Evolutionary conservation across 2,329 filamentous ascomycete species (phyloP).

Genomic region (Rasamsonia emersonii): DNA sequence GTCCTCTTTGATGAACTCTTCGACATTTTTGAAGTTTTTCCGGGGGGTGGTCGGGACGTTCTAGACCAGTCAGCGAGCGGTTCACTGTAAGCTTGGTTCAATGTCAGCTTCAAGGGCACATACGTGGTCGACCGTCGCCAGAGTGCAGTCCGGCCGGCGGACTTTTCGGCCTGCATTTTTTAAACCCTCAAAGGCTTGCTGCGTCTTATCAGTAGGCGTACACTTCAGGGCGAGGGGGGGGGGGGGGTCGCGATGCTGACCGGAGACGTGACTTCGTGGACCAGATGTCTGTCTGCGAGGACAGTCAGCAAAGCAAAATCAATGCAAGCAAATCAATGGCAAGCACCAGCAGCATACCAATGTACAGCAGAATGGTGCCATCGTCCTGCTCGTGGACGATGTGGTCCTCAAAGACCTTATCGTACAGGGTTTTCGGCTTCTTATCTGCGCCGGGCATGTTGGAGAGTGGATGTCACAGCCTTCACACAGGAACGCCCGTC

Average conservation of each 20-base stretch:
- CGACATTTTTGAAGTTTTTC: constrained; percentile 89
- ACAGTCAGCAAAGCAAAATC: constrained; percentile 15
- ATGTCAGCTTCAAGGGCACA: constrained; percentile 25
- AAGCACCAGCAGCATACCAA: constrained; percentile 53
- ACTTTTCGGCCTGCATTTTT: constrained; percentile 82
- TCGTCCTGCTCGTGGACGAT: constrained; percentile 93
- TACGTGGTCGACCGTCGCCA: constrained; percentile 96
- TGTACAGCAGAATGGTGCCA: constrained; percentile 86
- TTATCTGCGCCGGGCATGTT: constrained; percentile 68
- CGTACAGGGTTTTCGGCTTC: constrained; percentile 79
- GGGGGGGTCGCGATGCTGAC: constrained; percentile 43
- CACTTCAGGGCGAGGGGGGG: background rate
- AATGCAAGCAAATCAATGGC: constrained; percentile 5
- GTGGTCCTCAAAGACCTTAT: constrained; percentile 93
- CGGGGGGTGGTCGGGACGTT: constrained; percentile 89
- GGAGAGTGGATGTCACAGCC: too few relatives aligned
- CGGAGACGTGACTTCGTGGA: constrained; percentile 97
- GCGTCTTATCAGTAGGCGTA: constrained; percentile 9
- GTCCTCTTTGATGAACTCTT: constrained; percentile 86
- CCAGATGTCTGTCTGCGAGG: constrained; percentile 73
- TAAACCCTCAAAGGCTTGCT: constrained; percentile 96
- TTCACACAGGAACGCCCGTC: too few relatives aligned
- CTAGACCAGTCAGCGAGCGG: constrained; percentile 36
- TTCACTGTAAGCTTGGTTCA: constrained; percentile 2
- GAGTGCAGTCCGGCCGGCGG: constrained; percentile 88